Evolutionary conservation across 2,329 filamentous ascomycete genomes (phyloP).

Genomic region (Scopulariopsis brevicaulis): DNA sequence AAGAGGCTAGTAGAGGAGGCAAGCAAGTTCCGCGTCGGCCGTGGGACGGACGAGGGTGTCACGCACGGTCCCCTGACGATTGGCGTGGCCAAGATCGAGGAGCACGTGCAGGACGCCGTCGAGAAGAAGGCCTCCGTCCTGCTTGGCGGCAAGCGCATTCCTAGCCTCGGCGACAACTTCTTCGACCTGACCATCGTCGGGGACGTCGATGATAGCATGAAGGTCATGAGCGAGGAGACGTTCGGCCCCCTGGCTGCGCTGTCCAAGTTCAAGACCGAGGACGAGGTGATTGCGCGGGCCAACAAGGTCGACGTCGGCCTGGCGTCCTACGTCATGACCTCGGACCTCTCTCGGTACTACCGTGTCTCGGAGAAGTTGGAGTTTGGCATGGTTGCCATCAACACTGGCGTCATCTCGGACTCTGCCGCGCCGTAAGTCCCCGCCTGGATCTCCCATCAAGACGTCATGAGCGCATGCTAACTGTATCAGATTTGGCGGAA

Average conservation of each 20-base stretch:
- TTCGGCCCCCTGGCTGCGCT: constrained; percentile 89
- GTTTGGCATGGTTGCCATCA: constrained; percentile 80
- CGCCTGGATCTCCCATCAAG: no score
- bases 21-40: constrained; percentile 59
- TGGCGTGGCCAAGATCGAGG: constrained; percentile 63
- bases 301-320: constrained; percentile 79
- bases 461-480: no score
- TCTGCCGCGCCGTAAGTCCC: constrained; percentile 29
- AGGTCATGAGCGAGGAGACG: constrained; percentile 76
- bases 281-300: constrained; percentile 74
- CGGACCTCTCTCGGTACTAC: constrained; percentile 45
- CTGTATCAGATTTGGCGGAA: constrained; percentile 52
- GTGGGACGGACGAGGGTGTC: constrained; percentile 56
- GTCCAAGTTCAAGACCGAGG: constrained; percentile 80
- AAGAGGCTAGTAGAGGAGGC: constrained; percentile 61
- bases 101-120: constrained; percentile 69
- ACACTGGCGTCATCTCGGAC: constrained; percentile 55
- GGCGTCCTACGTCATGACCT: constrained; percentile 86
- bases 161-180: constrained; percentile 71
- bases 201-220: constrained; percentile 79
- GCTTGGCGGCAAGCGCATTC: constrained; percentile 53
- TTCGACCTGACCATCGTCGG: constrained; percentile 83
- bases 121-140: constrained; percentile 66
- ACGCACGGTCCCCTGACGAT: constrained; percentile 84
- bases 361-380: constrained; percentile 61